A percentile compares a stretch with the other conserved stretches of the same genome.
phyloP scores from a whole-genome alignment of 306 rosid species.

The Prunus salicina region DNA sequence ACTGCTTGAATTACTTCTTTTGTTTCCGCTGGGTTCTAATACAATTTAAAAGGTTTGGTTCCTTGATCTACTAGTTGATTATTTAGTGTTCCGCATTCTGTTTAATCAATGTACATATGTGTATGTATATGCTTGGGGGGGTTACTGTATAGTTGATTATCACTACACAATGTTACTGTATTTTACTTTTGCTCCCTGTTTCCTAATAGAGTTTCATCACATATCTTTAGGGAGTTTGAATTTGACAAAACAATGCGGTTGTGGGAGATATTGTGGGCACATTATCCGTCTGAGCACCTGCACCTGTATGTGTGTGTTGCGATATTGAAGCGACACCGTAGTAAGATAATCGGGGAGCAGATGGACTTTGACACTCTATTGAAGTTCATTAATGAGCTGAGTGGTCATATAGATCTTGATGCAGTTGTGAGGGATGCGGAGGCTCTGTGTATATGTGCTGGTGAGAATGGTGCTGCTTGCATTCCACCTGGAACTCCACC shows the following conservation, averaged over 20 bases:
- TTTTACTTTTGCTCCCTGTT: background rate
- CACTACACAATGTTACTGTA: background rate
- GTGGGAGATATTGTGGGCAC: slow-evolving; percentile 98
- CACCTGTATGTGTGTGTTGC: slow-evolving; percentile 92
- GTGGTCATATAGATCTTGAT: slow-evolving; percentile 83
- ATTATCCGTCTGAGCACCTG: slow-evolving; percentile 83
- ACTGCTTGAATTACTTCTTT: slow-evolving; percentile 95
- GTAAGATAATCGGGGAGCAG: slow-evolving; percentile 78
- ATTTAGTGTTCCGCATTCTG: background rate
- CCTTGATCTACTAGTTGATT: slow-evolving; percentile 1
- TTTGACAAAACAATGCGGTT: slow-evolving; percentile 74
- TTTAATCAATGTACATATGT: background rate
- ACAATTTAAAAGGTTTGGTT: slow-evolving; percentile 90
- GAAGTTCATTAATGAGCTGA: slow-evolving; percentile 91
- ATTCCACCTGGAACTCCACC: slow-evolving; percentile 99
- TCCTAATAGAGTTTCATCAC: slow-evolving; percentile 8
- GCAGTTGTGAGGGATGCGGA: slow-evolving; percentile 81
- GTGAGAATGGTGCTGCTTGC: slow-evolving; percentile 85
- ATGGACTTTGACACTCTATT: slow-evolving; percentile 97
- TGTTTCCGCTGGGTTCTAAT: slow-evolving; percentile 98
- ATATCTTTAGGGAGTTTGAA: slow-evolving; percentile 71
- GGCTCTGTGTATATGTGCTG: slow-evolving; percentile 85
- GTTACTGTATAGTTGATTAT: background rate
- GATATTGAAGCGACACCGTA: slow-evolving; percentile 73
- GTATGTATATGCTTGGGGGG: background rate